These are phyloP conservation scores for Ulmus americana DNA, from an alignment of 331 rosid genomes.

Conservation along the genomic window DNA sequence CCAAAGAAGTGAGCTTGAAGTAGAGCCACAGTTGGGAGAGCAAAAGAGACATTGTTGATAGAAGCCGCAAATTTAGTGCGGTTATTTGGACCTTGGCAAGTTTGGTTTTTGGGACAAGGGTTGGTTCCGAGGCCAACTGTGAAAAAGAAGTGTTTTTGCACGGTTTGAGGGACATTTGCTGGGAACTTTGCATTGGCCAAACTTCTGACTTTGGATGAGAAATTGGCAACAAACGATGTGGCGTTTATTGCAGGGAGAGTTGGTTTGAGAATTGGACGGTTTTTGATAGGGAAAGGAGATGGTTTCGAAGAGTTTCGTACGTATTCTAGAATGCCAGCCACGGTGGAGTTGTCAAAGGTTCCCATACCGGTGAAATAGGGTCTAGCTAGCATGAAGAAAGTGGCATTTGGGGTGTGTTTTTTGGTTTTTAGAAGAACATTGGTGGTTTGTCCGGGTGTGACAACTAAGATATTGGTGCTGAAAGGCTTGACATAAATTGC, in stretches of 20 bases:
- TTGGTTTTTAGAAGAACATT: constrained; percentile 38
- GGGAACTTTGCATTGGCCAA: constrained; percentile 33
- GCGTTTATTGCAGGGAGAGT: constrained; percentile 26
- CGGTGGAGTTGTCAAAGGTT: constrained; percentile 35
- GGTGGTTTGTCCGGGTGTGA: constrained; percentile 44
- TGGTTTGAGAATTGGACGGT: constrained; percentile 18
- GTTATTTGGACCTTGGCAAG: constrained; percentile 39
- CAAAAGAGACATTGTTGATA: constrained; percentile 29
- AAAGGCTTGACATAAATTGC: constrained; percentile 40
- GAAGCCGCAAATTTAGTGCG: constrained; percentile 34
- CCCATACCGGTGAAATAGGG: constrained; percentile 40
- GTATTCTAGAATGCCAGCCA: constrained; percentile 40
- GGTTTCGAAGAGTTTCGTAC: neutral
- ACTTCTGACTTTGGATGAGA: constrained; percentile 21
- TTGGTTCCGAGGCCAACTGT: constrained; percentile 31
- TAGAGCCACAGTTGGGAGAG: constrained; percentile 30
- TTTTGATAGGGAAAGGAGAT: neutral
- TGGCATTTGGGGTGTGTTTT: constrained; percentile 19
- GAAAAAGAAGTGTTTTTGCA: constrained; percentile 31
- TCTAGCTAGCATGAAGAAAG: constrained; percentile 35
- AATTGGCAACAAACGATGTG: constrained; percentile 31
- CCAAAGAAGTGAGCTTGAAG: constrained; percentile 39
- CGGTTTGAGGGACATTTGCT: constrained; percentile 30
- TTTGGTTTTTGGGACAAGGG: constrained; percentile 41
- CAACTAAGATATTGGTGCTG: constrained; percentile 21